Conservation (phyloP, 2,329 filamentous ascomycete species). For the Ceratocystis eucalypticola region DNA sequence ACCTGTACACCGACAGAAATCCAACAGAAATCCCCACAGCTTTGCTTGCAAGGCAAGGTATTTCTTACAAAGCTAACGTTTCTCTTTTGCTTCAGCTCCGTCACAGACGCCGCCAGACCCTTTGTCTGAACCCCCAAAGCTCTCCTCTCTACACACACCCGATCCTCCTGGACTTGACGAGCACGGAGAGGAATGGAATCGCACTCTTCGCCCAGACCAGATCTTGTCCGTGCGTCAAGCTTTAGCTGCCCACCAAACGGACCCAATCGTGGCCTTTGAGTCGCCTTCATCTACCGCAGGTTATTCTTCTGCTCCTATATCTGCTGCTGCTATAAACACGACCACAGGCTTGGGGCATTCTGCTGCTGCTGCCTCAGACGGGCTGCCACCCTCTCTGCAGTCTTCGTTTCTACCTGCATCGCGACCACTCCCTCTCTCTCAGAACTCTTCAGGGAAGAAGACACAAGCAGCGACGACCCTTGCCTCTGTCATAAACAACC, state of each 20-base stretch:
- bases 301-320: conserved; percentile 1
- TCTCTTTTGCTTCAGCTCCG: conserved; percentile 33
- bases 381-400: conserved; percentile 9
- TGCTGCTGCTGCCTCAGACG: conserved; percentile 1
- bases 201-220: conserved; percentile 34
- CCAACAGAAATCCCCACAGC: background rate
- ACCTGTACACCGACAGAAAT: background rate
- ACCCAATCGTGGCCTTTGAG: background rate
- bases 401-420: conserved; percentile 6
- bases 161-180: conserved; percentile 39
- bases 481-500: background rate
- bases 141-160: conserved; percentile 34
- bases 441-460: background rate
- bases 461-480: background rate
- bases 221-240: conserved; percentile 9
- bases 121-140: conserved; percentile 38
- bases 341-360: background rate
- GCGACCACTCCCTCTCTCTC: background rate
- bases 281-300: background rate
- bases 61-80: conserved; percentile 13
- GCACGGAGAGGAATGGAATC: conserved; percentile 40
- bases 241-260: conserved; percentile 6
- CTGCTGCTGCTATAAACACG: background rate
- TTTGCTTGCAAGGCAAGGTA: background rate
- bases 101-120: conserved; percentile 47